A percentile compares a stretch with the other conserved stretches of the same genome.
These are phyloP conservation scores for Tetrapyrgos nigripes DNA, from an alignment of 1,284 basidiomycete genomes.

Conservation along the genomic window DNA sequence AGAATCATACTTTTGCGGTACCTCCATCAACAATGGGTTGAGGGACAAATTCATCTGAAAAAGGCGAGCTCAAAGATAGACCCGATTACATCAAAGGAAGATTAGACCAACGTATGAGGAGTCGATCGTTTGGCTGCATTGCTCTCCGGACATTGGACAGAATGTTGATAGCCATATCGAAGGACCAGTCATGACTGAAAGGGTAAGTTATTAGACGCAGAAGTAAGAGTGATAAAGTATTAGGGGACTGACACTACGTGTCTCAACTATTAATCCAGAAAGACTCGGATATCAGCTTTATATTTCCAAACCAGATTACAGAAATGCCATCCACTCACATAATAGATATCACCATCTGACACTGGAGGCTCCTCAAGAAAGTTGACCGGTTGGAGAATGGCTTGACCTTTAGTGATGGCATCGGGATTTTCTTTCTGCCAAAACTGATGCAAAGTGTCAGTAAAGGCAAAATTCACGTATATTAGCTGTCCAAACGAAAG, in stretches of 20 bases:
- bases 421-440: conserved; percentile 35
- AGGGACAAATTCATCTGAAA: too few relatives aligned
- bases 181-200: conserved; percentile 6
- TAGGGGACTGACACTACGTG: not conserved
- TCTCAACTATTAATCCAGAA: not conserved
- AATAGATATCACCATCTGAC: conserved; percentile 35
- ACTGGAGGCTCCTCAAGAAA: conserved; percentile 35
- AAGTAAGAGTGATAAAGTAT: not conserved
- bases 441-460: conserved; percentile 8
- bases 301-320: too few relatives aligned
- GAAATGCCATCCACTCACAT: conserved; percentile 26
- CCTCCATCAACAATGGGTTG: too few relatives aligned
- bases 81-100: too few relatives aligned
- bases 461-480: not conserved
- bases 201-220: not conserved
- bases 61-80: too few relatives aligned
- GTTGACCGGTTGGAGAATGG: conserved; percentile 34
- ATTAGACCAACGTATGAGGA: not conserved
- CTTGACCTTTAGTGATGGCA: conserved; percentile 31
- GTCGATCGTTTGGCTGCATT: not conserved
- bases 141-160: conserved; percentile 2
- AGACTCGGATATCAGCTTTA: not conserved
- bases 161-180: not conserved
- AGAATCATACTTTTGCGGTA: too few relatives aligned
- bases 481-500: not conserved